Base-by-base conservation (phyloP, 306 rosid genomes). In the Lablab purpureus region DNA sequence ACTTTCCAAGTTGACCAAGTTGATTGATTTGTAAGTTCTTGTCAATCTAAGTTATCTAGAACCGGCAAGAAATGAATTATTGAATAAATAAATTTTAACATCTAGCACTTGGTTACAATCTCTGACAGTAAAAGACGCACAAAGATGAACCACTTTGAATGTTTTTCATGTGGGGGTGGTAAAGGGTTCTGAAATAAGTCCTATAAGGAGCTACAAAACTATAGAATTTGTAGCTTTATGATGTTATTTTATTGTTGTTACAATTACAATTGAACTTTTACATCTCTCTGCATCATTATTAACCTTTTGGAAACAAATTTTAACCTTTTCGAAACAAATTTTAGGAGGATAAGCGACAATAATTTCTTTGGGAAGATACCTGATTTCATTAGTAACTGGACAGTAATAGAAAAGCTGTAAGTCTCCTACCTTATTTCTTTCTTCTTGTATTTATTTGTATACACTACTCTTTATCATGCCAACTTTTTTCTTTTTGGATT, bases 331-430 rank as follows among this genome's bases (percentile, higher is more conserved):
- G 41, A 67, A 28, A 25, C 66, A 65, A 82, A 81, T 84, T 64
- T 77, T 80, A 92, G 99, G 99, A 91, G 99, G 91, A 43, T 94
- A 65, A 79, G 88, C 32, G 92, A 91, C 90, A 94, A 89, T 71
- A 88, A 85, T 76, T 92, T 92, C 81, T 85, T 80, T 10, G 99
- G 97, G 49, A 88, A 67, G 79, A 88, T 94, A 80, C 99, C 99
- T 0, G 92, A 89, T 80, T 92, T 92, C 85, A 87, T 94, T 25
- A 76, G 91, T 79, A 91, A 77, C 14, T 92, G 88, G 97, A 62
- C 86, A 71, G 37, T 27, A 54, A 65, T 94, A 75, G 88, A 86
- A 78, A 94, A 92, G 81, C 84, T 94, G 99, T 94, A 86, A 92
- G 97, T 51, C 64, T 72, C 71, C 14, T 46, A 21, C 27, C 45